Evolutionary conservation across 2,329 filamentous ascomycete genomes (phyloP).

Genomic region (Epichloe gansuensis): DNA sequence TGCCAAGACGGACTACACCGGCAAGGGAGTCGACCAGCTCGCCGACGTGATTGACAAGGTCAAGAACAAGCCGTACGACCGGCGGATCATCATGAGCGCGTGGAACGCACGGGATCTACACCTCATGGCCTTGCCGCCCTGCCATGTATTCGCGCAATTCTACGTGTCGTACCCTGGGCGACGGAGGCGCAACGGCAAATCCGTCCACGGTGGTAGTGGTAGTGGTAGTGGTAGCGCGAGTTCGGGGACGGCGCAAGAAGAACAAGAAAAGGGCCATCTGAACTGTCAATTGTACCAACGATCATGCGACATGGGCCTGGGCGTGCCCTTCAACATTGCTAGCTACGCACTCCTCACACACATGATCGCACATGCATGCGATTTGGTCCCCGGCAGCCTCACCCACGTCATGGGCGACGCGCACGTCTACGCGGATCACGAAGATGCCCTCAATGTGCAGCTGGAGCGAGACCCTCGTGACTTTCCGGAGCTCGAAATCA

Average conservation of each 20-base stretch:
- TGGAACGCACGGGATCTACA: slow-evolving; percentile 85
- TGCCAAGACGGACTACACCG: slow-evolving; percentile 66
- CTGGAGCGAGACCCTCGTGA: slow-evolving; percentile 64
- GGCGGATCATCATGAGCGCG: slow-evolving; percentile 77
- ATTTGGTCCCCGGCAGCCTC: slow-evolving; percentile 71
- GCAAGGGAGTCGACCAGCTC: slow-evolving; percentile 85
- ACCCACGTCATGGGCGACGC: slow-evolving; percentile 97
- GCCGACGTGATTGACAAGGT: slow-evolving; percentile 83
- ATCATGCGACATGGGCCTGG: slow-evolving; percentile 92
- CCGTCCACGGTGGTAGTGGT: not conserved
- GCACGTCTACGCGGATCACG: slow-evolving; percentile 90
- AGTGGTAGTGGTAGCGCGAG: not conserved
- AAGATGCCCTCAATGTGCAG: slow-evolving; percentile 74
- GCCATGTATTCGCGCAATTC: slow-evolving; percentile 97
- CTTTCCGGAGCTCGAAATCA: slow-evolving; percentile 70
- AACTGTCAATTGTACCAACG: slow-evolving; percentile 89
- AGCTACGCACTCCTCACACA: slow-evolving; percentile 88
- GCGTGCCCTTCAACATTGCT: slow-evolving; percentile 96
- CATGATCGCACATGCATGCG: slow-evolving; percentile 82
- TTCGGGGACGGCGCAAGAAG: not conserved
- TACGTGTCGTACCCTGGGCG: slow-evolving; percentile 63
- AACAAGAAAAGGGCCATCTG: slow-evolving; percentile 49
- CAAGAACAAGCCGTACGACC: slow-evolving; percentile 70
- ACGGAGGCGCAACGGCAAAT: slow-evolving; percentile 3
- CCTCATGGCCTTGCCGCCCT: slow-evolving; percentile 86